Evolutionary conservation across 2,329 filamentous ascomycete genomes (phyloP), one percentile per base, ranked within the genome.

Genomic region (Fusarium falciforme): DNA sequence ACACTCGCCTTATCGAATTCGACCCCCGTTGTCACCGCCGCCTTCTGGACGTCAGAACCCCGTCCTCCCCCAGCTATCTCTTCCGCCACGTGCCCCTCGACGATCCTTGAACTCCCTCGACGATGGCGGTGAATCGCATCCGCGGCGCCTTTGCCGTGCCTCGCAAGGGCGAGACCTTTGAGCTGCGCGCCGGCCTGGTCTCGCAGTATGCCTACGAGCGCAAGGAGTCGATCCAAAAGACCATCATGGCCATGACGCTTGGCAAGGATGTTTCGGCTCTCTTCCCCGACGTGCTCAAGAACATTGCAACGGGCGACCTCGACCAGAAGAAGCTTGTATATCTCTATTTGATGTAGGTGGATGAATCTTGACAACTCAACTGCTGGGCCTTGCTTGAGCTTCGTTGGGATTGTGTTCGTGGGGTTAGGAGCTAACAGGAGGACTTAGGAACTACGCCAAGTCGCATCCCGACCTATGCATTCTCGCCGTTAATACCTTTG

Each of bases 301-400:
- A 99, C 81, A 99, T 99, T 84, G 96, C 96, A 67, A 99, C 96
- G 1, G 88, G 85, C 54, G 96, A 99, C 80, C 86, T 99, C 73
- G 96, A 99, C 83, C 96, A 99, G 87, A 99, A 99, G 90, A 99
- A 99, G 88, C 93, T 99, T 76, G 96, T 99, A 20, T 99, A 99
- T 81, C 88, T 99, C 57, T 99, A 99, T 82, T 87, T 99, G 70
- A 99, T 99, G 96, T 97, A 84, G 78, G 91, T 83, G 17, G 36
- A 69, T 27, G n/a, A 47, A 42, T 20, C n/a, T 57, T 7, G 5
- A 16, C 1, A 47, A 2, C 22, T 47, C 1, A 47, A 2, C 22
- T 47, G 22, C 22, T 27, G 14, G 42, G n/a, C 2, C 42, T 10
- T 47, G 42, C 12, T 17, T 29, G 44, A 49, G 25, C 44, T 49